Base-by-base conservation (phyloP, 495 filamentous ascomycete species). In the Aspergillus cristatus region DNA sequence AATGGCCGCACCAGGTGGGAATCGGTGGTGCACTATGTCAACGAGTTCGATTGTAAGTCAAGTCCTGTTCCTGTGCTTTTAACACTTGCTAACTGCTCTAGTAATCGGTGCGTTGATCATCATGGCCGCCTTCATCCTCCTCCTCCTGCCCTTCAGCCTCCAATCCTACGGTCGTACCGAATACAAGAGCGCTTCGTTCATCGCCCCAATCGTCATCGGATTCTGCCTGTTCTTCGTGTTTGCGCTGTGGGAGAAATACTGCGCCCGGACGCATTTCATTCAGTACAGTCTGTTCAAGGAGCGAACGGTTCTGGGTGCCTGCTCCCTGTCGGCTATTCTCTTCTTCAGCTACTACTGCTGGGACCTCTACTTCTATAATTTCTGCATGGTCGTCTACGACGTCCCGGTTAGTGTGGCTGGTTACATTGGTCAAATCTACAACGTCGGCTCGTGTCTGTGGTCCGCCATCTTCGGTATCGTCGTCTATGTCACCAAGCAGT, bases 401-500 rank as follows among this genome's bases (percentile, higher is more conserved):
- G 64, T 86, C 5, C 58, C 48, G 45, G 45, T 82, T 38, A 65
- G 63, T 5, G 34, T 80, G 18, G 65, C 81, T 1, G 73, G 72
- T 14, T 87, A 86, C 52, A 67, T 87, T 36, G 40, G 51, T 13
- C 75, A 84, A 45, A 83, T 77, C 45, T 89, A 86, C 66, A 78
- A 67, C 55, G 65, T 87, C 26, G 81, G 80, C 3, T 79, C 81
- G 10, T 77, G 72, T 51, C 66, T 84, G 48, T 79, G 65, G 54
- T 63, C 70, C n/a, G 56, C 78, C 13, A 34, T 78, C 10, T 67
- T 76, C n/a, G 80, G 76, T 37, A n/a, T 70, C 20, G 22, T 68
- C 20, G 74, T 84, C 61, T 72, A 66, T 46, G 60, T 46, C 10
- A 76, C 73, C 10, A 67, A 66, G 16, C 67, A 63, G 17, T 81